phyloP scores from a whole-genome alignment of 2,329 filamentous ascomycete genomes.

The Calonectria leucothoes region DNA sequence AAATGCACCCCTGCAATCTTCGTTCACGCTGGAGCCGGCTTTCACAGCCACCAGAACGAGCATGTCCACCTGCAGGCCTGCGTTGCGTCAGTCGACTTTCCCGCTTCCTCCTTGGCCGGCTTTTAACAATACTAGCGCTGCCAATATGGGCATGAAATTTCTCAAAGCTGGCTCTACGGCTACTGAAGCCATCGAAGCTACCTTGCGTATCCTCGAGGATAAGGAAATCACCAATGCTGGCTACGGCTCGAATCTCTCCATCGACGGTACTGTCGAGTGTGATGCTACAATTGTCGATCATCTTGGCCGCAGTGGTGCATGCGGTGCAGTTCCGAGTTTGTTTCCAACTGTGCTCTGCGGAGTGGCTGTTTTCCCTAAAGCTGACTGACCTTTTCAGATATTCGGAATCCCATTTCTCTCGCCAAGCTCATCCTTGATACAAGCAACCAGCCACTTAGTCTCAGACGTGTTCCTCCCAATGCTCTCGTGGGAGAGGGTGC shows the following conservation, averaged over 20 bases:
- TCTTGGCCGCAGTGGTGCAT: constrained; percentile 89
- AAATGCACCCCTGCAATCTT: constrained; percentile 79
- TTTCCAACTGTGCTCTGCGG: constrained; percentile 32
- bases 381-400: constrained; percentile 67
- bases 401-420: constrained; percentile 92
- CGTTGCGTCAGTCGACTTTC: constrained; percentile 75
- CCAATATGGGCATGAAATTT: constrained; percentile 84
- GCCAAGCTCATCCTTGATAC: constrained; percentile 86
- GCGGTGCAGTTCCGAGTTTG: constrained; percentile 90
- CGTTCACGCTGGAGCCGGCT: constrained; percentile 95
- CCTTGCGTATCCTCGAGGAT: constrained; percentile 89
- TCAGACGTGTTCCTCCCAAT: constrained; percentile 92
- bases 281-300: constrained; percentile 96
- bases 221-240: constrained; percentile 97
- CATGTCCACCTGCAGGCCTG: constrained; percentile 86
- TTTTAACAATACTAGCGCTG: constrained; percentile 70
- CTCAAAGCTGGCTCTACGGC: constrained; percentile 83
- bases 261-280: constrained; percentile 92
- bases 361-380: not conserved
- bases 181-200: constrained; percentile 89
- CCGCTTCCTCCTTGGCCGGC: not conserved
- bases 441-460: constrained; percentile 80
- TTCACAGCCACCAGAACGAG: constrained; percentile 90
- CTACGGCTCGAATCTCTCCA: constrained; percentile 92
- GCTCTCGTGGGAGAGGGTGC: constrained; percentile 89